phyloP scores from a whole-genome alignment of 164 flowering plant species.

The Sedum album region DNA sequence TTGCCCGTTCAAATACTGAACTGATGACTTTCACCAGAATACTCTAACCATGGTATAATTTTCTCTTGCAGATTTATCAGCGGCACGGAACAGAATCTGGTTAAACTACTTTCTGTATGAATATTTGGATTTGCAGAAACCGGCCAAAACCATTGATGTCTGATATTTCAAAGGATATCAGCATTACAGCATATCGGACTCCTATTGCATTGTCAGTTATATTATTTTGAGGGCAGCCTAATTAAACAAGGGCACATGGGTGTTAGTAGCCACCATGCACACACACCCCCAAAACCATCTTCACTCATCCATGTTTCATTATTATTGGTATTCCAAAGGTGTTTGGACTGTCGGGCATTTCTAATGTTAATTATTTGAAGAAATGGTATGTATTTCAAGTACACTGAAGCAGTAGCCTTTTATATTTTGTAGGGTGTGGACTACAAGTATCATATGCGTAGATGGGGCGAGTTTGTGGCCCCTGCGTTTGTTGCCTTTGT shows the following conservation, averaged over 20 bases:
- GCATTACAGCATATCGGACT: neutral
- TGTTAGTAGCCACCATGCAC: neutral
- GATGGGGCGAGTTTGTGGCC: conserved; percentile 5
- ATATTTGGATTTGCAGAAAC: neutral
- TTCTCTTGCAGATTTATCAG: neutral
- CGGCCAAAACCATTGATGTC: neutral
- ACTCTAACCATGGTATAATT: neutral
- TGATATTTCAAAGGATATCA: neutral
- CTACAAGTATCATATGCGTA: neutral
- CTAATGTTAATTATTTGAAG: neutral
- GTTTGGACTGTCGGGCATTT: neutral
- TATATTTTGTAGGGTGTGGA: neutral
- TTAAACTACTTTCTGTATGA: neutral
- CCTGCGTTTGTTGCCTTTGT: neutral
- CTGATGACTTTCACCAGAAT: neutral
- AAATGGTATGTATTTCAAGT: neutral
- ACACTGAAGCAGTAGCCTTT: neutral
- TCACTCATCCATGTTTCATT: neutral
- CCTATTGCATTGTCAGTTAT: neutral
- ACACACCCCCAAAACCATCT: neutral
- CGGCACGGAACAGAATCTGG: neutral
- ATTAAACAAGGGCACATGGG: conserved; percentile 3
- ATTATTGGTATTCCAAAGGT: neutral
- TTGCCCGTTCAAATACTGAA: neutral
- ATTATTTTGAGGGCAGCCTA: neutral